Base-by-base conservation (phyloP, 805 yeast species). In the Citeromyces matritensis region DNA sequence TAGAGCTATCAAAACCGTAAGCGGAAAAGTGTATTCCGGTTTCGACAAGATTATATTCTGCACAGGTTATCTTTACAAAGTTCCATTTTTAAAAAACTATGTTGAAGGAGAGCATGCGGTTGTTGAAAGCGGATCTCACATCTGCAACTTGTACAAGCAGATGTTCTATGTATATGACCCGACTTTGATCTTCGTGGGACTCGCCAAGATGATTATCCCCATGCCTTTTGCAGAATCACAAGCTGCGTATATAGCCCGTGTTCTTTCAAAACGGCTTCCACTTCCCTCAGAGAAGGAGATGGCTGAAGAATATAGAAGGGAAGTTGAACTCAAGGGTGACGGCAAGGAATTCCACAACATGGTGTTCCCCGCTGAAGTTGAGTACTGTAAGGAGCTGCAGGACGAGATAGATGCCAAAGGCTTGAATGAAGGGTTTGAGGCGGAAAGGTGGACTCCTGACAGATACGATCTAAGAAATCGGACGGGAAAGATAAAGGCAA, bases 1-100 rank as follows among this genome's bases (percentile, higher is more conserved):
- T 17, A 46, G 50, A 30, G 42, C 57, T 0, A 62, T 73, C 2
- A 43, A 48, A 9, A 67, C 75, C 35, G 56, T 41, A 4, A 71
- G 70, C 38, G 84, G 78, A 2, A 39, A 49, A 3, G 47, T 42
- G 8, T 35, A 74, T 3, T 40, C 42, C 2, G 58, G 57, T 24
- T 65, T 79, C 26, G 86, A 80, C 38, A 43, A 45, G 14, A 55
- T 82, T 7, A 55, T 81, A 7, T 78, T 73, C 47, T 79, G 82
- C 31, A 81, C 94, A 0, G 94, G 94, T 1, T 82, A 79, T 48
- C 55, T 70, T 29, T 73, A 73, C 43, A 64, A 70, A 24, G 58
- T 69, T 34, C 91, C 93, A 13, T 78, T 69, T 41, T 48, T 82
- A 31, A 60, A 65, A 28, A 39, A 39, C 23, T 53, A 53, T 33